Percentiles rank a stretch among this genome's conserved stretches.
Conservation (phyloP, 2,329 filamentous ascomycete species). For the Gremmenia infestans region DNA sequence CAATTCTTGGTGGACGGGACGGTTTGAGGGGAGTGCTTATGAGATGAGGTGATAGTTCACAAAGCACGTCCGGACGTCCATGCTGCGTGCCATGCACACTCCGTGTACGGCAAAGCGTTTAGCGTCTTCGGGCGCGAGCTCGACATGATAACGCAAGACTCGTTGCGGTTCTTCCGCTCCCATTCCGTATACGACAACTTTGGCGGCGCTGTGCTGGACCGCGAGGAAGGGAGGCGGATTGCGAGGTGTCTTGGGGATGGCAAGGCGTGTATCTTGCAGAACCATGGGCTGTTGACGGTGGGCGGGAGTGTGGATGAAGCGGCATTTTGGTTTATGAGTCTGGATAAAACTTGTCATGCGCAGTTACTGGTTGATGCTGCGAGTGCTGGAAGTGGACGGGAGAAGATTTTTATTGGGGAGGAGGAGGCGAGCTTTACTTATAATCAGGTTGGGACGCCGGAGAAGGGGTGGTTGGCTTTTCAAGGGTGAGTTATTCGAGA, state of each 20-base stretch:
- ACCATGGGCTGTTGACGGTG: constrained; percentile 49
- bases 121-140: constrained; percentile 47
- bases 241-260: constrained; percentile 40
- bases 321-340: constrained; percentile 48
- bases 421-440: constrained; percentile 64
- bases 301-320: constrained; percentile 42
- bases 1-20: neutral
- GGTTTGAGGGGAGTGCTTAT: neutral
- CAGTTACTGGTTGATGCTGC: constrained; percentile 52
- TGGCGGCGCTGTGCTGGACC: constrained; percentile 47
- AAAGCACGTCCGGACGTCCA: constrained; percentile 52
- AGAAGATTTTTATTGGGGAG: constrained; percentile 54
- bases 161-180: constrained; percentile 47
- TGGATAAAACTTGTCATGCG: constrained; percentile 43
- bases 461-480: constrained; percentile 49
- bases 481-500: constrained; percentile 35
- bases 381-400: constrained; percentile 55
- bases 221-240: constrained; percentile 45
- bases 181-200: constrained; percentile 39
- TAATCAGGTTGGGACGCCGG: constrained; percentile 54
- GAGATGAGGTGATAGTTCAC: constrained; percentile 38
- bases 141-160: constrained; percentile 45
- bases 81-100: constrained; percentile 52
- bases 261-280: constrained; percentile 47
- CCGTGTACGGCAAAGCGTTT: constrained; percentile 54